phyloP scores from a whole-genome alignment of 306 rosid genomes.

The Pterocarpus macrocarpus region DNA sequence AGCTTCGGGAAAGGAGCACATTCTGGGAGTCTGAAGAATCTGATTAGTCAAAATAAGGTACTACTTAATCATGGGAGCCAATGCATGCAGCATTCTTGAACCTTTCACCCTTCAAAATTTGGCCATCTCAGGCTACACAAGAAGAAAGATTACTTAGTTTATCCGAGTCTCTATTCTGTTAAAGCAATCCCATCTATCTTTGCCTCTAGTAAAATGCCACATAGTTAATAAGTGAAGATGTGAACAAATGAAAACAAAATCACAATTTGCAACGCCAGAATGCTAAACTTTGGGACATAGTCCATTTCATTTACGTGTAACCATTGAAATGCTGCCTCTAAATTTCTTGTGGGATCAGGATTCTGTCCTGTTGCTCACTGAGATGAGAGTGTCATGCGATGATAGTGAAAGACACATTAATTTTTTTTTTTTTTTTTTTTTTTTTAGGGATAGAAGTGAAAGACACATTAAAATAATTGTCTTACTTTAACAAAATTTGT shows the following conservation, averaged over 20 bases:
- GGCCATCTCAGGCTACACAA: conserved; percentile 18
- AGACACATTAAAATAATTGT: no score
- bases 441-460: no score
- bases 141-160: background rate
- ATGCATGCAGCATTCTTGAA: background rate
- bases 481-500: no score
- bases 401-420: no score
- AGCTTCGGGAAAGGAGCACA: conserved; percentile 2
- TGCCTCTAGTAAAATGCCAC: no score
- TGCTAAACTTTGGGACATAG: background rate
- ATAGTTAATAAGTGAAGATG: no score
- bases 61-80: background rate
- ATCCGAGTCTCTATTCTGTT: conserved; percentile 7
- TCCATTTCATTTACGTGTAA: background rate
- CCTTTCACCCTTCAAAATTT: conserved; percentile 13
- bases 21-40: conserved; percentile 31
- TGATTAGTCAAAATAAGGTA: background rate
- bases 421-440: no score
- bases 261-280: conserved; percentile 15
- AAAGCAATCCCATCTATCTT: background rate
- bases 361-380: no score
- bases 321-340: background rate
- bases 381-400: no score
- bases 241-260: no score
- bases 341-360: background rate